Conservation (phyloP, 2,329 filamentous ascomycete species). For the Diaporthe australafricana region DNA sequence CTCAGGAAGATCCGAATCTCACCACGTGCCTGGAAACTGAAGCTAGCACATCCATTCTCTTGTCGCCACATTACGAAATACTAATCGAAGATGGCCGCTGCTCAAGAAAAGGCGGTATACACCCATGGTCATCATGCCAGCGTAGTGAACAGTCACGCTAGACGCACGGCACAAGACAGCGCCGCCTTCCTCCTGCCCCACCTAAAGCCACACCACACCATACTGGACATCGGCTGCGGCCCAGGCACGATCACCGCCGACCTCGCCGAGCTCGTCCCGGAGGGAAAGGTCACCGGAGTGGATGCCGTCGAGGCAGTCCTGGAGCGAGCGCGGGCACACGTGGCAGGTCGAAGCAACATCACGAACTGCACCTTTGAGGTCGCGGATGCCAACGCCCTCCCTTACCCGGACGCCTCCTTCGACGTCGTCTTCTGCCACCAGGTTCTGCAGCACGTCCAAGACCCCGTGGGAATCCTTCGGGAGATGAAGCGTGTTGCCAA, state of each 20-base stretch:
- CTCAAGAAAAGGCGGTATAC: slow-evolving; percentile 40
- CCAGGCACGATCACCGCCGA: slow-evolving; percentile 61
- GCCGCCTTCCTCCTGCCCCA: slow-evolving; percentile 57
- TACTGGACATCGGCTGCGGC: slow-evolving; percentile 62
- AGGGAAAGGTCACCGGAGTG: slow-evolving; percentile 54
- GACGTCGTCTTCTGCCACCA: slow-evolving; percentile 58
- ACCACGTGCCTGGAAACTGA: accelerated
- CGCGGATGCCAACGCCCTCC: slow-evolving; percentile 50
- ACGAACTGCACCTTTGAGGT: slow-evolving; percentile 45
- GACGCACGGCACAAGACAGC: slow-evolving; percentile 56
- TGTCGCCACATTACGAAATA: neutral
- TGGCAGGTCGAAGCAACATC: slow-evolving; percentile 36
- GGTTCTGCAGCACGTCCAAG: slow-evolving; percentile 54
- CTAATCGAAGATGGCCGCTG: slow-evolving; percentile 38
- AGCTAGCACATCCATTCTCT: too few species aligned
- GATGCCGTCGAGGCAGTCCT: slow-evolving; percentile 50
- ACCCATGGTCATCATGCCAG: slow-evolving; percentile 53
- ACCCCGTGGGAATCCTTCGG: slow-evolving; percentile 45
- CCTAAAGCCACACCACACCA: slow-evolving; percentile 50
- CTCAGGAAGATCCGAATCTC: neutral
- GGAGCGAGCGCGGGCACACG: slow-evolving; percentile 43
- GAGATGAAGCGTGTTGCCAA: slow-evolving; percentile 58
- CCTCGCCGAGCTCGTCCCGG: slow-evolving; percentile 52
- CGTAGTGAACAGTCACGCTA: slow-evolving; percentile 51
- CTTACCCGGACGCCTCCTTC: slow-evolving; percentile 53